phyloP scores from a whole-genome alignment of 2,329 filamentous ascomycete species.

The Xylogone sp. region DNA sequence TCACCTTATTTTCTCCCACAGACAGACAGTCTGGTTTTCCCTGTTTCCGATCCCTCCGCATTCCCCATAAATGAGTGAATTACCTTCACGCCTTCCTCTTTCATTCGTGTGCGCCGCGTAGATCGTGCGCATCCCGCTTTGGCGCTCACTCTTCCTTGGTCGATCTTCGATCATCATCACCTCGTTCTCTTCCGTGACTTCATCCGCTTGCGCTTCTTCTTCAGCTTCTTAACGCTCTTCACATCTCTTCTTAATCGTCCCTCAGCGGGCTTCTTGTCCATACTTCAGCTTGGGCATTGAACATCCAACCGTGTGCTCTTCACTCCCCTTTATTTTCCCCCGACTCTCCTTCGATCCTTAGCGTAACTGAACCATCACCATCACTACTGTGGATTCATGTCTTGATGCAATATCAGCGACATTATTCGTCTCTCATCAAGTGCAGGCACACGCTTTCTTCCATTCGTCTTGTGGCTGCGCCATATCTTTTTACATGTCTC shows the following conservation, averaged over 20 bases:
- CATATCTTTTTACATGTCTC: constrained; percentile 21
- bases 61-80: not conserved
- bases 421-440: constrained; percentile 11
- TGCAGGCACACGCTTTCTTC: constrained; percentile 21
- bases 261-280: not conserved
- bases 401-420: not conserved
- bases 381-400: too few relatives aligned
- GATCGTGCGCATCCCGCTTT: not conserved
- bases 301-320: too few relatives aligned
- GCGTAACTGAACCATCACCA: too few relatives aligned
- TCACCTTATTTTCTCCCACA: too few relatives aligned
- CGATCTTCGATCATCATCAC: not conserved
- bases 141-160: not conserved
- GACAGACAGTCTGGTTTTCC: too few relatives aligned
- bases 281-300: too few relatives aligned
- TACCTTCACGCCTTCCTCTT: constrained; percentile 25
- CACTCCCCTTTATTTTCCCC: too few relatives aligned
- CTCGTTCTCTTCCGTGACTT: not conserved
- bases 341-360: too few relatives aligned
- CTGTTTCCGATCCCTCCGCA: constrained; percentile 1
- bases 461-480: constrained; percentile 24
- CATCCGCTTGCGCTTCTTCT: not conserved
- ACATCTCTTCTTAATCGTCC: not conserved
- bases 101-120: constrained; percentile 17
- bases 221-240: too few relatives aligned